Conservation (phyloP, 345 rosid genomes). For the Erodium maritimum region DNA sequence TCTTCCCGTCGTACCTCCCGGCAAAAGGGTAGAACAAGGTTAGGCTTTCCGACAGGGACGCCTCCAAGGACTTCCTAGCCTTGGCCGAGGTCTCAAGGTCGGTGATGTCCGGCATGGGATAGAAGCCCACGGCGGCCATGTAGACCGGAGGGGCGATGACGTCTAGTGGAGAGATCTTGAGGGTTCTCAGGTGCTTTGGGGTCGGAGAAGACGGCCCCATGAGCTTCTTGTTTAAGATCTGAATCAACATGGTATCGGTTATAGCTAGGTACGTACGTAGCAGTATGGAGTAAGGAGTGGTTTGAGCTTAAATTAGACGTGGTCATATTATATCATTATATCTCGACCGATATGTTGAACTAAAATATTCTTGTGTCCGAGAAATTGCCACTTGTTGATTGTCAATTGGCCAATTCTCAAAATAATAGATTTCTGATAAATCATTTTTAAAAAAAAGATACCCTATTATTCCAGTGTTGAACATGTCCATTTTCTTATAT, state of each 20-base stretch:
- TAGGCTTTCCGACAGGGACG: neutral
- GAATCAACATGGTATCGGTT: neutral
- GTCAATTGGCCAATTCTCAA: too few species aligned
- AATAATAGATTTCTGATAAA: too few species aligned
- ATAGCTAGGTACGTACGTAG: too few species aligned
- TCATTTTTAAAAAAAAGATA: too few species aligned
- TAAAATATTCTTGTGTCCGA: too few species aligned
- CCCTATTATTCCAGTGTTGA: too few species aligned
- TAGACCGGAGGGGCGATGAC: neutral
- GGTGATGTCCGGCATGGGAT: neutral
- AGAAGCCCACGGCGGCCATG: neutral
- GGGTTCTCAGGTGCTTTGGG: neutral
- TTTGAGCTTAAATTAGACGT: too few species aligned
- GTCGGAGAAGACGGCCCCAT: neutral
- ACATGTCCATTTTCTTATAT: too few species aligned
- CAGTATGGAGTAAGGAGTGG: too few species aligned
- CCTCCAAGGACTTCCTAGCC: neutral
- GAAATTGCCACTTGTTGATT: too few species aligned
- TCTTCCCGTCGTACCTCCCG: constrained; percentile 2
- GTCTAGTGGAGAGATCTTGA: neutral
- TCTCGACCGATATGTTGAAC: too few species aligned
- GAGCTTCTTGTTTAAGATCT: neutral
- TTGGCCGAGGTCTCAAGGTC: neutral
- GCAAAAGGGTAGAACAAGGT: neutral
- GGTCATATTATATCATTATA: too few species aligned